Evolutionary conservation across 208 protist genomes (phyloP).

Genomic region (Tritrichomonas foetus): DNA sequence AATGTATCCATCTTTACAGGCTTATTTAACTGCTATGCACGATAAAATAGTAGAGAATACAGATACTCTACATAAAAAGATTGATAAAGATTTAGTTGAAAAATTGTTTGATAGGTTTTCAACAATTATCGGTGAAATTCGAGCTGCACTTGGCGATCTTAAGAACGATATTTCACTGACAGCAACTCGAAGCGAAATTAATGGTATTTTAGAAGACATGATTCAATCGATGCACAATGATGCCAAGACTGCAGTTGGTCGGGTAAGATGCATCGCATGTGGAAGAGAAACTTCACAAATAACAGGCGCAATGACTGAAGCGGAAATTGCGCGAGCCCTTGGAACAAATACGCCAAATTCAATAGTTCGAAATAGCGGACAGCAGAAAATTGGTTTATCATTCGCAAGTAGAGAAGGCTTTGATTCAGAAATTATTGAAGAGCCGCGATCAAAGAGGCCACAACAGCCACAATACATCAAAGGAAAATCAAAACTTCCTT

Average conservation of each 20-base stretch:
- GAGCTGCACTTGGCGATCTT: neutral
- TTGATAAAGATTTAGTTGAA: neutral
- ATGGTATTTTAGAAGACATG: neutral
- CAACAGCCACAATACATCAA: no score
- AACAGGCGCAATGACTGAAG: neutral
- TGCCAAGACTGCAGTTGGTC: neutral
- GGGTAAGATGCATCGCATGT: neutral
- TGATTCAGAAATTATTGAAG: slow-evolving; percentile 3
- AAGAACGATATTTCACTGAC: neutral
- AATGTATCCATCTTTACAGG: neutral
- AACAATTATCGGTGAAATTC: neutral
- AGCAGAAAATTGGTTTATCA: neutral
- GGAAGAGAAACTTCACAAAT: neutral
- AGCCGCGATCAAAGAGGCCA: neutral
- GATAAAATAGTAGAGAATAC: neutral
- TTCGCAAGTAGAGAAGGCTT: neutral
- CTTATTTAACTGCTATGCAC: neutral
- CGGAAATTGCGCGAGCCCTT: neutral
- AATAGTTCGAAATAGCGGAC: neutral
- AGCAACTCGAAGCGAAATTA: neutral
- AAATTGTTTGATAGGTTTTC: neutral
- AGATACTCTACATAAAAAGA: neutral
- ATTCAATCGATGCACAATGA: no score
- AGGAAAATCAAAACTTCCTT: no score
- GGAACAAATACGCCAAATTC: neutral